A percentile compares a stretch with the other conserved stretches of the same genome.
These are phyloP conservation scores for Meripilus lineatus DNA, from an alignment of 1,284 basidiomycete genomes.

Conservation along the genomic window DNA sequence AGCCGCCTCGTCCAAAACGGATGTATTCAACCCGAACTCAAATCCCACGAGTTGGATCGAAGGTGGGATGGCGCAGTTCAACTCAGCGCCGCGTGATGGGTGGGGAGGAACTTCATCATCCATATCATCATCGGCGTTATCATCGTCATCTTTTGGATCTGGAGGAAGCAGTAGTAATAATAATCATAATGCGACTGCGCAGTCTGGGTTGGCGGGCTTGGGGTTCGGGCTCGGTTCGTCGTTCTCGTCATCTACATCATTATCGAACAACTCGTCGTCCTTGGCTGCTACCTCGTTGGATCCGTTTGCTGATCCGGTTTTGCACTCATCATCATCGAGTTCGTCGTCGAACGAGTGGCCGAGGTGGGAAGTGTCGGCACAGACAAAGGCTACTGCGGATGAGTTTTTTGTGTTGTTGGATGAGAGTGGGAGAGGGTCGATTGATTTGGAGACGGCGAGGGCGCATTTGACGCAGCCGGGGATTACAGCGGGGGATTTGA, in stretches of 20 bases:
- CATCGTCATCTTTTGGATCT: too few relatives aligned
- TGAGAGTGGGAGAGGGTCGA: slow-evolving; percentile 17
- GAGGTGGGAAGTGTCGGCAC: slow-evolving; percentile 18
- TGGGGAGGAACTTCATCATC: too few relatives aligned
- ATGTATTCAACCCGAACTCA: not conserved
- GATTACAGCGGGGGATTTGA: slow-evolving; percentile 14
- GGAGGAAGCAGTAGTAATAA: not conserved
- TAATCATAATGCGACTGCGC: too few relatives aligned
- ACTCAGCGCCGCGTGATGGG: too few relatives aligned
- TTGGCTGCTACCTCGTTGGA: too few relatives aligned
- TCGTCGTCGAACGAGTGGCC: slow-evolving; percentile 7
- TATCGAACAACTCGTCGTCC: too few relatives aligned
- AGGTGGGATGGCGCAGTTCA: too few relatives aligned
- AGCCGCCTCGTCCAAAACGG: slow-evolving; percentile 45
- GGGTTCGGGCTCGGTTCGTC: too few relatives aligned
- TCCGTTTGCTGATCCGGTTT: too few relatives aligned
- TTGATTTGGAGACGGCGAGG: slow-evolving; percentile 16
- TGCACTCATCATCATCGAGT: not conserved
- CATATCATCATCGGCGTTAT: too few relatives aligned
- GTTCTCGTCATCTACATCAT: not conserved
- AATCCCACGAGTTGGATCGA: not conserved
- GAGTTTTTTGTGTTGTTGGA: slow-evolving; percentile 23
- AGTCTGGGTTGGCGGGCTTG: too few relatives aligned
- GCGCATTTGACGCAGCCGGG: slow-evolving; percentile 20
- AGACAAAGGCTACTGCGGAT: slow-evolving; percentile 18